Conservation (phyloP, 1,284 basidiomycete species). For the Exsudoporus floridanus region DNA sequence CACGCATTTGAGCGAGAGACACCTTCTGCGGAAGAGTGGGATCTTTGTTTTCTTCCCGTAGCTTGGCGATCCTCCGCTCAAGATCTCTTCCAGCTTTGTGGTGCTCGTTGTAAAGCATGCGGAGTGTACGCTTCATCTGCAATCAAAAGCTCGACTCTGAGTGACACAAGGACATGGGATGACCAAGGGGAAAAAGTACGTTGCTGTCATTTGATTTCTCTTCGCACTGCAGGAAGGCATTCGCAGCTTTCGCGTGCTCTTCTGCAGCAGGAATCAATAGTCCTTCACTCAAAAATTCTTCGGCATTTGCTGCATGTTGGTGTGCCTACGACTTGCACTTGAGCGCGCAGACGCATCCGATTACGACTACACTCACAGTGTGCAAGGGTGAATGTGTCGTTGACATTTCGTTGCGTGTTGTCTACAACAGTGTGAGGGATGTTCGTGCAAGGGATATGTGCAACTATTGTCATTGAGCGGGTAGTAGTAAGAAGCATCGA, state of each 20-base stretch:
- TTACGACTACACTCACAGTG: conserved; percentile 19
- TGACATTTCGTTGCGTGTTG: conserved; percentile 17
- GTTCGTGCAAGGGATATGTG: conserved; percentile 1
- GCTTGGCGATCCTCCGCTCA: conserved; percentile 63
- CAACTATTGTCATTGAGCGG: conserved; percentile 13
- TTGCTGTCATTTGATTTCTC: conserved; percentile 70
- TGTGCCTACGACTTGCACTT: conserved; percentile 58
- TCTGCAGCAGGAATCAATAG: conserved; percentile 67
- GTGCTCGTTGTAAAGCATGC: conserved; percentile 72
- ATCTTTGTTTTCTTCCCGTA: conserved; percentile 72
- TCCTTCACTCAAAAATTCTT: conserved; percentile 62
- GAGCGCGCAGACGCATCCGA: background rate
- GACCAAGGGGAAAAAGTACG: conserved; percentile 41
- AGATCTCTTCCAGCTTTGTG: conserved; percentile 65
- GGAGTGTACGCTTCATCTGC: conserved; percentile 74
- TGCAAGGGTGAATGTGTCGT: conserved; percentile 31
- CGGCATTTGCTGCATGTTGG: conserved; percentile 76
- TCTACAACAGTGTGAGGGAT: background rate
- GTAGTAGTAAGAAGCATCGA: background rate
- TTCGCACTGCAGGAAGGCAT: conserved; percentile 66
- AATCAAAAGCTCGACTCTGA: conserved; percentile 15
- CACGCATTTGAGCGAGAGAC: conserved; percentile 27
- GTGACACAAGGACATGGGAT: conserved; percentile 6
- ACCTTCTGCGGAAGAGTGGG: conserved; percentile 58
- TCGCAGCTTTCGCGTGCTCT: conserved; percentile 64